Evolutionary conservation across 2,329 filamentous ascomycete genomes (phyloP), one percentile per base, ranked within the genome.

Genomic region (Diaporthe nobilis): DNA sequence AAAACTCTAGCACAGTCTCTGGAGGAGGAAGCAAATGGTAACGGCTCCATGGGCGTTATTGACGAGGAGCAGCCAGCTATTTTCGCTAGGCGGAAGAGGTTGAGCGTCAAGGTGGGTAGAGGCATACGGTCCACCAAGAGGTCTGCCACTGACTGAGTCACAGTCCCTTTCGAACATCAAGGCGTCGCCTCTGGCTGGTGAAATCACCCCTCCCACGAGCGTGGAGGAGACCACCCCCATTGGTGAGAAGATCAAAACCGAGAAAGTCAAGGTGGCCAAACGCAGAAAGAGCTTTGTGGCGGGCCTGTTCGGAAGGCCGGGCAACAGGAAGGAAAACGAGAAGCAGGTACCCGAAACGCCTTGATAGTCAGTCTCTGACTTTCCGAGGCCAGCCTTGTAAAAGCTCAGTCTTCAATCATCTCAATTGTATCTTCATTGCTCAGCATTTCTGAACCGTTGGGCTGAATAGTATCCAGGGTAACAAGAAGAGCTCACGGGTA

Each of bases 1-100:
- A 92, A 87, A 78, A 98, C 94, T 0, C 86, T 94, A 22, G 87
- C 91, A 25, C 91, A 91, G 17, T 91, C 94, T 79, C 91, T 95
- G 61, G 90, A 94, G 72, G 89, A 91, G 44, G 80, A 90, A 76
- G 87, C 81, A 51, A 78, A 75, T 8, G 39, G 51, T 22, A 42
- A 80, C 73, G 88, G 81, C 85, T 84, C 77, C 65, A 71, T 76
- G 60, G 72, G 75, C 51, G 61, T 80, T 80, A 51, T 78, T 79
- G 74, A 75, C 77, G 79, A 31, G 75, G 77, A 34, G 72, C 70
- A 57, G 39, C 51, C 58, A 37, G 37, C 31, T 49, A 75, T 60
- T 44, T 67, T 58, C 9, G 77, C 65, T 47, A 71, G 55, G 47
- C 79, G 79, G 63, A 85, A 81, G 75, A 85, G 81, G 77, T 74